Evolutionary conservation across 2,329 filamentous ascomycete species (phyloP).

Genomic region (Cryphonectria carpinicola): DNA sequence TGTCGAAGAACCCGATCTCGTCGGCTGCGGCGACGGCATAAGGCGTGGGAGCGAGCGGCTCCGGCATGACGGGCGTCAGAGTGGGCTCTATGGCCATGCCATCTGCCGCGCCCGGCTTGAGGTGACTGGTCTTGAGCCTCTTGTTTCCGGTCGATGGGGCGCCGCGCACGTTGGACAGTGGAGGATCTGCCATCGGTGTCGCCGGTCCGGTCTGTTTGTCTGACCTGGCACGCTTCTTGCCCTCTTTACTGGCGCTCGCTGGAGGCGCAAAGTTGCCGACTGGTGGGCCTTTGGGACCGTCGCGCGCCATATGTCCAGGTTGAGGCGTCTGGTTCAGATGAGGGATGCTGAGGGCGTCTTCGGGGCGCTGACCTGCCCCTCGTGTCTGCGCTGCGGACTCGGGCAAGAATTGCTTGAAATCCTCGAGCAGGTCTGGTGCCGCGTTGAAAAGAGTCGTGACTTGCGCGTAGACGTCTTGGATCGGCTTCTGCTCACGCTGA

Average conservation of each 20-base stretch:
- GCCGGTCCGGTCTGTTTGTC: constrained; percentile 58
- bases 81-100: constrained; percentile 77
- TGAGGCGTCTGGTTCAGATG: constrained; percentile 60
- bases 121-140: constrained; percentile 74
- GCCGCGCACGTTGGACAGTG: constrained; percentile 43
- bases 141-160: constrained; percentile 52
- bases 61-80: constrained; percentile 83
- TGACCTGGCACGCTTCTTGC: constrained; percentile 78
- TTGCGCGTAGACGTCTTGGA: constrained; percentile 97
- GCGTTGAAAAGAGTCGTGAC: constrained; percentile 93
- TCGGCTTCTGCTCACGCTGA: constrained; percentile 95
- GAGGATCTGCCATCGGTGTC: constrained; percentile 43
- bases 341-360: constrained; percentile 61
- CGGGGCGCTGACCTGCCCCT: constrained; percentile 65
- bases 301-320: constrained; percentile 50
- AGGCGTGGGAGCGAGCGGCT: constrained; percentile 79
- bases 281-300: constrained; percentile 83
- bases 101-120: constrained; percentile 60
- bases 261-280: constrained; percentile 91
- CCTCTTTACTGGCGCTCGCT: constrained; percentile 81
- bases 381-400: constrained; percentile 71
- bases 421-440: constrained; percentile 91
- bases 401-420: constrained; percentile 98
- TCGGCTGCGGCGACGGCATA: constrained; percentile 77
- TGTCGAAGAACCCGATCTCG: constrained; percentile 92